These are phyloP conservation scores for Arachis hypogaea DNA, from an alignment of 306 rosid genomes.

Conservation along the genomic window DNA sequence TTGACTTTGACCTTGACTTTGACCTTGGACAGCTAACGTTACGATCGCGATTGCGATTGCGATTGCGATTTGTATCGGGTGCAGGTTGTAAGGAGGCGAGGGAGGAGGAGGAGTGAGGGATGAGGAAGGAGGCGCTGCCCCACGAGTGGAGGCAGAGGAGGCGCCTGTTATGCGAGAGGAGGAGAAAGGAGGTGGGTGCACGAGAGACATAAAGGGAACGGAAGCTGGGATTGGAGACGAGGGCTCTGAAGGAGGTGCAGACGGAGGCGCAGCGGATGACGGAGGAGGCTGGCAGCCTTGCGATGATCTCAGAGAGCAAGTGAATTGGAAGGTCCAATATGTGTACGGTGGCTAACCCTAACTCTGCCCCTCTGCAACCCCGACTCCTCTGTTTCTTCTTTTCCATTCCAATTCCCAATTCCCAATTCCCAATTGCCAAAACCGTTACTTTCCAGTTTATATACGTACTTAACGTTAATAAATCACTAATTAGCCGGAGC, in stretches of 20 bases:
- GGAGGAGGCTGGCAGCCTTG: constrained; percentile 17
- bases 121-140: neutral
- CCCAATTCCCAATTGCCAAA: too few species aligned
- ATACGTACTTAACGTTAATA: too few species aligned
- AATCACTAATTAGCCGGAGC: too few species aligned
- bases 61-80: neutral
- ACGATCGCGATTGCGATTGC: neutral
- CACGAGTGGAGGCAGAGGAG: constrained; percentile 3
- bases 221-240: constrained; percentile 3
- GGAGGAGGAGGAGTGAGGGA: constrained; percentile 22
- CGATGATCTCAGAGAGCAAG: constrained; percentile 31
- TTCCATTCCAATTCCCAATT: too few species aligned
- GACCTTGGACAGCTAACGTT: too few species aligned
- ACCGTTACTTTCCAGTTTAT: too few species aligned
- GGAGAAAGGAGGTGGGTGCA: constrained; percentile 28
- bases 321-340: constrained; percentile 19
- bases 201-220: constrained; percentile 1
- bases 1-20: too few species aligned
- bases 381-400: too few species aligned
- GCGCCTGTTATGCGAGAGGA: neutral
- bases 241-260: constrained; percentile 11
- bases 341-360: neutral
- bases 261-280: constrained; percentile 22
- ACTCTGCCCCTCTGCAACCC: neutral
- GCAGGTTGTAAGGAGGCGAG: neutral